Evolutionary conservation across 805 yeast species (phyloP).

Genomic region (Candida silvicultrix): DNA sequence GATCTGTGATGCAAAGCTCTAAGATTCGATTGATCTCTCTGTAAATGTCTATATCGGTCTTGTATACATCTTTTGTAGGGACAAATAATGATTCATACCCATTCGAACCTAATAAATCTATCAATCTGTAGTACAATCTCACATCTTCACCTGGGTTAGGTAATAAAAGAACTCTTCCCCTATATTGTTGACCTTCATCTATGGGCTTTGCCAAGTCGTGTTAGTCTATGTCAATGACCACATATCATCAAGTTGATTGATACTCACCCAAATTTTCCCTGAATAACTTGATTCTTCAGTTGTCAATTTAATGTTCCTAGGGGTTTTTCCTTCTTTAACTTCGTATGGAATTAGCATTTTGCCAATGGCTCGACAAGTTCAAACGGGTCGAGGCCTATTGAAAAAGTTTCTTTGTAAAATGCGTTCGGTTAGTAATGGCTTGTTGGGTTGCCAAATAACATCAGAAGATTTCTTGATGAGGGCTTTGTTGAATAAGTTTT

Average conservation of each 20-base stretch:
- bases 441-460: no score
- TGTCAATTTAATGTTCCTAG: slow-evolving; percentile 3
- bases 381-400: no score
- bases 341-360: not conserved
- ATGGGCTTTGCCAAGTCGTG: slow-evolving; percentile 3
- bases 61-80: slow-evolving; percentile 5
- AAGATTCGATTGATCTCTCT: slow-evolving; percentile 13
- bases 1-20: slow-evolving; percentile 14
- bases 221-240: no score
- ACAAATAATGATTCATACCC: slow-evolving; percentile 16
- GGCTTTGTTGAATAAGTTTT: no score
- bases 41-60: slow-evolving; percentile 6
- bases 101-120: slow-evolving; percentile 8
- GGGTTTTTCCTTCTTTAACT: not conserved
- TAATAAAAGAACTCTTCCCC: slow-evolving; percentile 14
- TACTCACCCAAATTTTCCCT: slow-evolving; percentile 21
- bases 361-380: not conserved
- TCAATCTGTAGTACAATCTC: slow-evolving; percentile 9
- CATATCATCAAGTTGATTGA: slow-evolving; percentile 3
- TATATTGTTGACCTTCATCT: slow-evolving; percentile 9
- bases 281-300: slow-evolving; percentile 21
- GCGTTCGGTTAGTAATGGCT: no score
- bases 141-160: slow-evolving; percentile 16
- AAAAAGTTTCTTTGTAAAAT: no score
- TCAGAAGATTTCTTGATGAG: no score